A percentile compares a stretch with the other conserved stretches of the same genome.
phyloP scores from a whole-genome alignment of 2,329 filamentous ascomycete species.

The Beauveria medogensis region DNA sequence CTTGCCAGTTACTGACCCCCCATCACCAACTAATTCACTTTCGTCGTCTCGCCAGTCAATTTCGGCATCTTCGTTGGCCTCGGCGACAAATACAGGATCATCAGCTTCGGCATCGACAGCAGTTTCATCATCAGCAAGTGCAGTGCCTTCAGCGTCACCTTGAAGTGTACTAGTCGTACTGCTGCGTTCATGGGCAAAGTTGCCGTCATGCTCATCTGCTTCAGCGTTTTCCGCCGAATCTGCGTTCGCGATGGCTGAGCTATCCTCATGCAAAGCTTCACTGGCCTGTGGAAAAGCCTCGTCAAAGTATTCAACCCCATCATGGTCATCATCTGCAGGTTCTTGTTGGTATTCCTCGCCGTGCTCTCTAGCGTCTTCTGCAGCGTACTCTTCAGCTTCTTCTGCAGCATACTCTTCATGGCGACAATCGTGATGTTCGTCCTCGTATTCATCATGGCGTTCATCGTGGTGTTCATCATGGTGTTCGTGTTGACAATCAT shows the following conservation, averaged over 20 bases:
- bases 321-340: slow-evolving; percentile 12
- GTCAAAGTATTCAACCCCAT: slow-evolving; percentile 11
- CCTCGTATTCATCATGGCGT: slow-evolving; percentile 7
- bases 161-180: slow-evolving; percentile 26
- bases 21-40: slow-evolving; percentile 15
- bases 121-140: slow-evolving; percentile 16
- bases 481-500: slow-evolving; percentile 7
- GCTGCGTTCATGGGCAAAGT: slow-evolving; percentile 14
- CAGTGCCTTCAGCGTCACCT: slow-evolving; percentile 23
- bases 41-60: slow-evolving; percentile 25
- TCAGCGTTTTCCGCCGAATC: slow-evolving; percentile 15
- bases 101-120: slow-evolving; percentile 17
- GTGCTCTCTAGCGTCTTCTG: slow-evolving; percentile 15
- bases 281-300: slow-evolving; percentile 14
- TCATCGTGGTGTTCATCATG: slow-evolving; percentile 16
- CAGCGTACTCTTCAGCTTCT: slow-evolving; percentile 11
- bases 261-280: slow-evolving; percentile 3
- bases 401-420: too few relatives aligned
- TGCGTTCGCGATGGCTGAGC: background rate
- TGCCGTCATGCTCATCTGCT: slow-evolving; percentile 15
- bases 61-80: slow-evolving; percentile 19
- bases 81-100: slow-evolving; percentile 13
- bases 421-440: background rate
- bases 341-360: slow-evolving; percentile 14
- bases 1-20: slow-evolving; percentile 19